Evolutionary conservation across 2,329 filamentous ascomycete genomes (phyloP), one percentile per base, ranked within the genome.

Genomic region (Trichothecium roseum): DNA sequence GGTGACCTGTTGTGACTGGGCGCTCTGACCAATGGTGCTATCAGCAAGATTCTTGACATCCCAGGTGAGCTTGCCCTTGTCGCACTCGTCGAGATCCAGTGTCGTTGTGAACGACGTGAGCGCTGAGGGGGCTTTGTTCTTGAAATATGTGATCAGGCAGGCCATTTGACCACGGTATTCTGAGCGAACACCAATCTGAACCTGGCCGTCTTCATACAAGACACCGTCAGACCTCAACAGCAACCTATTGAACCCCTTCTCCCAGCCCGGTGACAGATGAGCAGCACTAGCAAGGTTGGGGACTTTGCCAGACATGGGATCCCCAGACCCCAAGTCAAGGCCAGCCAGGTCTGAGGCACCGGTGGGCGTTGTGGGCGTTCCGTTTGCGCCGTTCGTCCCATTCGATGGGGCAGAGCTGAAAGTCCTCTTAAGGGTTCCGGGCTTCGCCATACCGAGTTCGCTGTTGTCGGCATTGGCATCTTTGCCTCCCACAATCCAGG

Each of bases 401-500:
- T 69, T 66, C n/a, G 56, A 42, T 16, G 59, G 51, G 8, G 69
- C 65, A 2, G 66, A 64, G 45, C 78, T 94, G 52, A 95, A 94
- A 2, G 84, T 81, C 46, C 89, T 80, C 64, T 89, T 94, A 38
- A 95, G 70, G 10, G 84, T 84, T 9, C 80, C 79, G 41, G 81
- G 81, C 57, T 91, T 85, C 20, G 79, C 80, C 59, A 95, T 74
- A 43, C 75, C 77, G 40, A 94, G 74, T 55, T 94, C 88, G 37
- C 78, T 73, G 30, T 78, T 68, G 51, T 94, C 86, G 2, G 77
- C 68, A 54, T 95, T 95, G 38, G 88, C 89, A 54, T 93, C 87
- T 62, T 94, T 95, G 40, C 87, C 89, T 42, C 89, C 89, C n/a
- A 96, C 84, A 18, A 95, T 81, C 91, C 91, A 98, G 2, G 91